A percentile compares a stretch with the other conserved stretches of the same genome.
Conservation (phyloP, 2,329 filamentous ascomycete genomes). For the Neoascochyta sp. region DNA sequence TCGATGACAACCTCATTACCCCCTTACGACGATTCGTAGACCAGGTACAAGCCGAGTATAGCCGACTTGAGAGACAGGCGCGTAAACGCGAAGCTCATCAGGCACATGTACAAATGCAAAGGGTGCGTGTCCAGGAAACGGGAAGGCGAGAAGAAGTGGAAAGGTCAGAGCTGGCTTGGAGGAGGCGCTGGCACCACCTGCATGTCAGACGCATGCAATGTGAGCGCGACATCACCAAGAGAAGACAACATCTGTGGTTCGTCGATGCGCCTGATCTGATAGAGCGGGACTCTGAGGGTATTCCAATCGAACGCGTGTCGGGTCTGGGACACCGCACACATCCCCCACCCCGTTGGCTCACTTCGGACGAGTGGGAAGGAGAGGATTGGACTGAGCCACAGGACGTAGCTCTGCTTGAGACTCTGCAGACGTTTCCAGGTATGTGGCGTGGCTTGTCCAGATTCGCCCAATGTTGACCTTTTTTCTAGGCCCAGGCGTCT, state of each 20-base stretch:
- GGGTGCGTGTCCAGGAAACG: conserved; percentile 5
- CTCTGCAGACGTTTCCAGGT: conserved; percentile 25
- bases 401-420: conserved; percentile 31
- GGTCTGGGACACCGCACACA: conserved; percentile 36
- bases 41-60: conserved; percentile 2
- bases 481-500: conserved; percentile 19
- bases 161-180: conserved; percentile 4
- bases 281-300: conserved; percentile 40
- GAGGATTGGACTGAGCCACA: conserved; percentile 33
- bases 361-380: conserved; percentile 8
- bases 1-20: conserved; percentile 20
- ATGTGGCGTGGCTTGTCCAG: conserved; percentile 9
- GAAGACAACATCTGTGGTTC: conserved; percentile 10
- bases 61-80: conserved; percentile 8
- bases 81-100: conserved; percentile 2
- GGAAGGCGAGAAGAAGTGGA: conserved; percentile 3
- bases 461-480: not conserved
- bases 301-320: conserved; percentile 38
- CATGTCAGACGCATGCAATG: conserved; percentile 25
- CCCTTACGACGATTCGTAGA: conserved; percentile 20
- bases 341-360: conserved; percentile 10
- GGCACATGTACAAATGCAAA: conserved; percentile 6
- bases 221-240: conserved; percentile 17
- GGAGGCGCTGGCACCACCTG: conserved; percentile 28
- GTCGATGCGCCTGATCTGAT: conserved; percentile 12